Evolutionary conservation across 2,329 filamentous ascomycete species (phyloP).

Genomic region (Talaromyces pinophilus): DNA sequence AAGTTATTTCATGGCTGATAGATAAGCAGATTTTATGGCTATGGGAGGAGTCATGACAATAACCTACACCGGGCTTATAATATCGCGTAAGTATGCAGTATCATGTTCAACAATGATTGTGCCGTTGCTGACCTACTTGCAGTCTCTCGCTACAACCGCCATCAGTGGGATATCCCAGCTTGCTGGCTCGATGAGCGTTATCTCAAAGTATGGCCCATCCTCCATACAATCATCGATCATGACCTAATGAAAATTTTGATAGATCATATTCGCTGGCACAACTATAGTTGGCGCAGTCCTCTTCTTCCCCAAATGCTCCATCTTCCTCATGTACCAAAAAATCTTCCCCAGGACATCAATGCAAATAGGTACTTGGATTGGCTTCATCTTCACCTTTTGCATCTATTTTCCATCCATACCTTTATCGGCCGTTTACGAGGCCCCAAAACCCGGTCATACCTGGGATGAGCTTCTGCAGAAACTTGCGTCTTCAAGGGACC

Average conservation of each 20-base stretch:
- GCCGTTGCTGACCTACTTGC: not conserved
- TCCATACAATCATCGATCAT: not conserved
- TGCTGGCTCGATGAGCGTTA: constrained; percentile 6
- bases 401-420: constrained; percentile 5
- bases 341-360: not conserved
- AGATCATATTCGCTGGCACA: constrained; percentile 8
- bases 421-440: not conserved
- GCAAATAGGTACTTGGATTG: constrained; percentile 7
- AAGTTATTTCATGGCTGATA: not conserved
- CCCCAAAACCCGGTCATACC: constrained; percentile 1
- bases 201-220: not conserved
- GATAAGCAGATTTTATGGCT: constrained; percentile 2
- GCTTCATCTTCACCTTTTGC: constrained; percentile 5
- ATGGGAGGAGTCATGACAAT: constrained; percentile 6
- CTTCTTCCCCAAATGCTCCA: constrained; percentile 8
- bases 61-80: not conserved
- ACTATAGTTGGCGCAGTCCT: constrained; percentile 1
- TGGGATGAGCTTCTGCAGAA: constrained; percentile 2
- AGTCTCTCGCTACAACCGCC: constrained; percentile 5
- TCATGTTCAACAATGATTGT: not conserved
- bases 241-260: not conserved
- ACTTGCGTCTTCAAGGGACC: not conserved
- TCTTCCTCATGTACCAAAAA: constrained; percentile 8
- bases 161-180: constrained; percentile 6
- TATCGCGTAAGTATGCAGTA: not conserved